Base-by-base conservation (phyloP, 345 rosid species). In the Eutrema yunnanense region DNA sequence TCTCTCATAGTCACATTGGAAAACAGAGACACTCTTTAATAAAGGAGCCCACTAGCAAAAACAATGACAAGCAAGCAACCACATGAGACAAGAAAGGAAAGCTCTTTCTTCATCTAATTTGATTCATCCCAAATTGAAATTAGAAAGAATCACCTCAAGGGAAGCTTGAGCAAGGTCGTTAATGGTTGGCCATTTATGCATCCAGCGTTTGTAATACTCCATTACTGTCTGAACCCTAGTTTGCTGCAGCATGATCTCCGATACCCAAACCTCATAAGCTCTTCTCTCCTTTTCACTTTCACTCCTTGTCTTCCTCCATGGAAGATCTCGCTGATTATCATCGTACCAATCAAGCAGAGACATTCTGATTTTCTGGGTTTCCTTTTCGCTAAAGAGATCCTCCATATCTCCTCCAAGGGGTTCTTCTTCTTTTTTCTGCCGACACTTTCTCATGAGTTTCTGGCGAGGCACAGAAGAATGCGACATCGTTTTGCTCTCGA, bases 171-270 rank as follows among this genome's bases (percentile, higher is more conserved):
- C 83, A 26, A 94, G 89, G 77, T 86, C 83, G 30, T 82, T 62
- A 62, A 91, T 76, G 46, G 98, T 84, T 43, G 97, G 92, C 98
- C 98, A 94, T 77, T 82, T 89, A 14, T 37, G 75, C 97, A 91
- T 91, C 98, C 97, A 94, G 36, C 95, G 92, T 47, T 84, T 88
- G 64, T 88, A 91, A 71, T 94, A 94, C 56, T 88, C 89, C 57
- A 89, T 81, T 29, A 89, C 97, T 50, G 97, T 88, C 78, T 88
- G 97, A 73, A 94, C 97, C 82, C 95, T 87, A 16, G 98, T 94
- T 72, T 94, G 98, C 81, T 91, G 97, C 68, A 94, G 78, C 98
- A 94, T 94, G 57, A 94, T 84, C 81, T 94, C 98, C 41, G 98
- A 94, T 44, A 94, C 95, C 97, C 98, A 94, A 14, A 91, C 90